Conservation (phyloP, 306 rosid species). For the Sicyos baderoa region DNA sequence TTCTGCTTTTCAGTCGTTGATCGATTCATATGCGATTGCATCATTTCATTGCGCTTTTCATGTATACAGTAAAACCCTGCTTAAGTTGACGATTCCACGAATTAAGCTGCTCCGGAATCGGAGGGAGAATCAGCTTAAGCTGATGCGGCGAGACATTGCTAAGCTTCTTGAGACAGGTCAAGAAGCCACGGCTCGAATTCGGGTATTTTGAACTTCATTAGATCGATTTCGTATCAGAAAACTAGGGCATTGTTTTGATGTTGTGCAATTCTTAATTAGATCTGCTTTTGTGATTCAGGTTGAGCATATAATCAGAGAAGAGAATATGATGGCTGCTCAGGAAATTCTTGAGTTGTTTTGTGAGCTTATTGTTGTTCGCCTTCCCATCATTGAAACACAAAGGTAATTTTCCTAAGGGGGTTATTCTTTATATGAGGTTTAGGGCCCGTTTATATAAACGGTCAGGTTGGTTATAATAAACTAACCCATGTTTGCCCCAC, state of each 20-base stretch:
- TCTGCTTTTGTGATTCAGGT: conserved; percentile 44
- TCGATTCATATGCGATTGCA: background rate
- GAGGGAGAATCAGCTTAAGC: conserved; percentile 75
- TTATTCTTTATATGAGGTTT: background rate
- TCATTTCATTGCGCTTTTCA: background rate
- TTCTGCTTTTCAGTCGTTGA: background rate
- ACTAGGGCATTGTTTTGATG: background rate
- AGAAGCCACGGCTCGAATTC: conserved; percentile 94
- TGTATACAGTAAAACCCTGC: conserved; percentile 66
- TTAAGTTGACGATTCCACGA: conserved; percentile 84
- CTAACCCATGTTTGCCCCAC: too few relatives aligned
- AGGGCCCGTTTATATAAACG: too few relatives aligned
- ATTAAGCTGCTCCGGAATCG: conserved; percentile 86
- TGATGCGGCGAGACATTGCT: conserved; percentile 92
- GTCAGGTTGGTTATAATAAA: too few relatives aligned
- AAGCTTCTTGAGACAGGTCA: conserved; percentile 98
- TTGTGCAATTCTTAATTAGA: background rate
- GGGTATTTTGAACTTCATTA: conserved; percentile 34
- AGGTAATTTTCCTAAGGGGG: conserved; percentile 33
- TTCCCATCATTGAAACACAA: conserved; percentile 82
- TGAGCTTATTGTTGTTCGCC: conserved; percentile 78
- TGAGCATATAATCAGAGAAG: conserved; percentile 89
- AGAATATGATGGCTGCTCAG: conserved; percentile 98
- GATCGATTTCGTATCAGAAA: background rate
- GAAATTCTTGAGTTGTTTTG: conserved; percentile 79